These are phyloP conservation scores for Stylonectria norvegica DNA, from an alignment of 2,329 filamentous ascomycete genomes.

Conservation along the genomic window DNA sequence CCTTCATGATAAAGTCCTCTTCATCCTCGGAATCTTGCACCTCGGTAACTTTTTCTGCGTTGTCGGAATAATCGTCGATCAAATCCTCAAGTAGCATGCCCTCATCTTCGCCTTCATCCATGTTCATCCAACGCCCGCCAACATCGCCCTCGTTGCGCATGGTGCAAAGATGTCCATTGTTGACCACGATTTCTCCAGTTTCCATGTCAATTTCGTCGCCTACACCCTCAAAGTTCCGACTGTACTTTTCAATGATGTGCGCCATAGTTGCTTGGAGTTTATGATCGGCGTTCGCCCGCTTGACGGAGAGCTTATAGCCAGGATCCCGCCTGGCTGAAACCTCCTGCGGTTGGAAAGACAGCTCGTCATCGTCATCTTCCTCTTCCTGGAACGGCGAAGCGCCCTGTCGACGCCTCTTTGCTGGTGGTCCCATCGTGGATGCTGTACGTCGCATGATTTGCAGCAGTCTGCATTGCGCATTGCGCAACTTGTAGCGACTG, in stretches of 20 bases:
- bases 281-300: constrained; percentile 63
- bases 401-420: constrained; percentile 60
- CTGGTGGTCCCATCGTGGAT: constrained; percentile 51
- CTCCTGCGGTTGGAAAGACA: constrained; percentile 46
- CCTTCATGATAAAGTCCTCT: constrained; percentile 4
- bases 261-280: constrained; percentile 83
- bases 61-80: constrained; percentile 17
- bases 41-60: constrained; percentile 1
- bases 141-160: constrained; percentile 56
- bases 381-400: constrained; percentile 35
- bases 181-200: constrained; percentile 78
- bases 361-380: constrained; percentile 46
- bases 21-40: constrained; percentile 10
- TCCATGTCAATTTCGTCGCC: constrained; percentile 86
- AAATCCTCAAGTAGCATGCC: constrained; percentile 34
- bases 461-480: too few species aligned
- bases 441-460: constrained; percentile 1
- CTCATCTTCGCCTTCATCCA: constrained; percentile 36
- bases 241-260: constrained; percentile 85
- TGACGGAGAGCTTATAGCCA: constrained; percentile 56
- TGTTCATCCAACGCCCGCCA: constrained; percentile 28
- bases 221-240: constrained; percentile 73
- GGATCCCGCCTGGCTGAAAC: constrained; percentile 48
- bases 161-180: constrained; percentile 77
- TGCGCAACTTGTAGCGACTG: too few species aligned